These are phyloP conservation scores for Wickerhamomyces silvicola DNA, from an alignment of 805 yeast species.

Conservation along the genomic window DNA sequence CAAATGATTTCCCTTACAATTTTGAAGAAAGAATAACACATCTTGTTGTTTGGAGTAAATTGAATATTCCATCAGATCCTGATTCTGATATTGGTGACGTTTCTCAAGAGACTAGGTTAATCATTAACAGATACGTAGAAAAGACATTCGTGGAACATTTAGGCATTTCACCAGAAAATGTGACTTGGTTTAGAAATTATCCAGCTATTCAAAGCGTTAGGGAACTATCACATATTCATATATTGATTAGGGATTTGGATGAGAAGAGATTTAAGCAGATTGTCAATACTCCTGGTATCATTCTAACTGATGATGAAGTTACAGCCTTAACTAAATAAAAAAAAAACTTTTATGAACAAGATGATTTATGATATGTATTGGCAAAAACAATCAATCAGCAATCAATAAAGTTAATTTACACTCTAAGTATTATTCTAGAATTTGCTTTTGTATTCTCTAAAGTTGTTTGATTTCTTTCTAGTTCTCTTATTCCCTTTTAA, in stretches of 20 bases:
- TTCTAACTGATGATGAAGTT: slow-evolving; percentile 1
- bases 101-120: slow-evolving; percentile 31
- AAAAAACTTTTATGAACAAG: no score
- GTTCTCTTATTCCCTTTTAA: no score
- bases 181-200: slow-evolving; percentile 67
- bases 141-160: slow-evolving; percentile 31
- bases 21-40: slow-evolving; percentile 47
- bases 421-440: no score
- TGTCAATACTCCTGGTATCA: slow-evolving; percentile 8
- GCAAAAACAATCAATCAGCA: no score
- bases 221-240: slow-evolving; percentile 65
- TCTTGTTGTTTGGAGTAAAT: slow-evolving; percentile 63
- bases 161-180: slow-evolving; percentile 29
- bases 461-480: no score
- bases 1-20: slow-evolving; percentile 64
- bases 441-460: no score
- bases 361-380: no score
- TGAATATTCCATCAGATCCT: slow-evolving; percentile 35
- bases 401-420: no score
- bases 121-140: slow-evolving; percentile 44
- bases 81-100: slow-evolving; percentile 43
- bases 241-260: slow-evolving; percentile 34
- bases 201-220: slow-evolving; percentile 61
- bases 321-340: background rate
- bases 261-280: slow-evolving; percentile 2